Conservation (phyloP, 2,329 filamentous ascomycete genomes). For the Cryphonectria carpinicola region DNA sequence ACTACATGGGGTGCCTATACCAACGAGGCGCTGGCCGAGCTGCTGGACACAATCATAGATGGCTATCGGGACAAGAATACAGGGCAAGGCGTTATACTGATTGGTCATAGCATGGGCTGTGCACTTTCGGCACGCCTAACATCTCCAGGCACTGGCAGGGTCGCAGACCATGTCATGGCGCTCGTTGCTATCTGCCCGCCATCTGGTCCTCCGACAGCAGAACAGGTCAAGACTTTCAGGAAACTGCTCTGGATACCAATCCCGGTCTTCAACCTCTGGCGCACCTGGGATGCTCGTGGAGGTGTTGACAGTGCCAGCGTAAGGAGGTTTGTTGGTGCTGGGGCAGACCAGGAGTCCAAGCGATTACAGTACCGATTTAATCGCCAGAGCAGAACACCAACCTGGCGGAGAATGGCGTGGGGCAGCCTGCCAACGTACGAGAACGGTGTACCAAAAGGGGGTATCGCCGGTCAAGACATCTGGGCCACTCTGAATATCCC, state of each 20-base stretch:
- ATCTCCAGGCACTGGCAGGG: constrained; percentile 50
- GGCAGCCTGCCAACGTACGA: constrained; percentile 68
- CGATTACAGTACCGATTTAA: constrained; percentile 76
- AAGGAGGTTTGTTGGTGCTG: constrained; percentile 71
- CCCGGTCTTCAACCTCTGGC: constrained; percentile 74
- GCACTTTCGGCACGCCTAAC: constrained; percentile 76
- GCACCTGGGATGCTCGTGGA: constrained; percentile 77
- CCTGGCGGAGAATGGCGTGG: constrained; percentile 81
- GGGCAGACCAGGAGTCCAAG: constrained; percentile 67
- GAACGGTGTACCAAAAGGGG: constrained; percentile 57
- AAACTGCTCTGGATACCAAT: constrained; percentile 70
- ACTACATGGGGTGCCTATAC: constrained; percentile 78
- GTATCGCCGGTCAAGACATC: constrained; percentile 68
- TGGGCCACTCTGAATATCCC: constrained; percentile 78
- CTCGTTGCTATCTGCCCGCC: constrained; percentile 82
- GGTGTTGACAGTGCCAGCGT: constrained; percentile 81
- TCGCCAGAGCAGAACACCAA: constrained; percentile 77
- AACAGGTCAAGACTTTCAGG: constrained; percentile 54
- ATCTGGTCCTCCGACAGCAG: constrained; percentile 62
- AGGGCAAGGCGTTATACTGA: constrained; percentile 74
- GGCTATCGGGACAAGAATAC: constrained; percentile 68
- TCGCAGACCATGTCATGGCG: constrained; percentile 71
- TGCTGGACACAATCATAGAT: constrained; percentile 76
- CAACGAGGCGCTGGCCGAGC: constrained; percentile 72
- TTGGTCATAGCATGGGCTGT: constrained; percentile 91